phyloP scores from a whole-genome alignment of 2,329 filamentous ascomycete genomes.

The Microthyrium microscopicum region DNA sequence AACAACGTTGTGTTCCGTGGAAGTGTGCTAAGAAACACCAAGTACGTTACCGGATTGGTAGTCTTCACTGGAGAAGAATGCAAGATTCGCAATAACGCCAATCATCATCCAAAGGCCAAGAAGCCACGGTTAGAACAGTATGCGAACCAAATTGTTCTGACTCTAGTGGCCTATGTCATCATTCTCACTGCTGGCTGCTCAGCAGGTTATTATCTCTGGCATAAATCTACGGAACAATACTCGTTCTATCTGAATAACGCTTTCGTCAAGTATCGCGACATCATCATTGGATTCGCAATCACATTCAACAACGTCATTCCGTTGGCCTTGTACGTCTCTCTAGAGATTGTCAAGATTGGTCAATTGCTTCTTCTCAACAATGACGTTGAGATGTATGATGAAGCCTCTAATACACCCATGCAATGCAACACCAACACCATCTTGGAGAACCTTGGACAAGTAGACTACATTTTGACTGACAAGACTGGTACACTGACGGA shows the following conservation, averaged over 20 bases:
- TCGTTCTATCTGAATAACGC: slow-evolving; percentile 58
- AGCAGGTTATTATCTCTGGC: slow-evolving; percentile 64
- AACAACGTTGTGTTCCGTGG: slow-evolving; percentile 72
- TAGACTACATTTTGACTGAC: slow-evolving; percentile 72
- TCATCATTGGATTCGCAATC: slow-evolving; percentile 76
- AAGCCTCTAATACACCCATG: slow-evolving; percentile 62
- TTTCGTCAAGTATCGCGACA: slow-evolving; percentile 51
- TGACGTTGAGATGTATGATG: slow-evolving; percentile 79
- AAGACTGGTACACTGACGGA: slow-evolving; percentile 84
- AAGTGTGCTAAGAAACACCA: slow-evolving; percentile 65
- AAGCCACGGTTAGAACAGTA: slow-evolving; percentile 64
- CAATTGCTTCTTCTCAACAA: slow-evolving; percentile 56
- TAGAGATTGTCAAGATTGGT: slow-evolving; percentile 81
- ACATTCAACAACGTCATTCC: slow-evolving; percentile 95
- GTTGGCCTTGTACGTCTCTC: slow-evolving; percentile 75
- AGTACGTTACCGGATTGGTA: slow-evolving; percentile 56
- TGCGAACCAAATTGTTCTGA: slow-evolving; percentile 70
- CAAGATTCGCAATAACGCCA: slow-evolving; percentile 94
- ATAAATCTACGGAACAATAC: slow-evolving; percentile 39
- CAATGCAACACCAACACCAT: slow-evolving; percentile 79
- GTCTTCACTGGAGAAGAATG: slow-evolving; percentile 89
- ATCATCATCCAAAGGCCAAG: slow-evolving; percentile 76
- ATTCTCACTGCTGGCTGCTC: slow-evolving; percentile 60
- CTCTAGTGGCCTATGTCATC: slow-evolving; percentile 66
- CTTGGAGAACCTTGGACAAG: slow-evolving; percentile 72